These are phyloP conservation scores for Maudiozyma humilis DNA, from an alignment of 1,139 yeast genomes.

Conservation along the genomic window DNA sequence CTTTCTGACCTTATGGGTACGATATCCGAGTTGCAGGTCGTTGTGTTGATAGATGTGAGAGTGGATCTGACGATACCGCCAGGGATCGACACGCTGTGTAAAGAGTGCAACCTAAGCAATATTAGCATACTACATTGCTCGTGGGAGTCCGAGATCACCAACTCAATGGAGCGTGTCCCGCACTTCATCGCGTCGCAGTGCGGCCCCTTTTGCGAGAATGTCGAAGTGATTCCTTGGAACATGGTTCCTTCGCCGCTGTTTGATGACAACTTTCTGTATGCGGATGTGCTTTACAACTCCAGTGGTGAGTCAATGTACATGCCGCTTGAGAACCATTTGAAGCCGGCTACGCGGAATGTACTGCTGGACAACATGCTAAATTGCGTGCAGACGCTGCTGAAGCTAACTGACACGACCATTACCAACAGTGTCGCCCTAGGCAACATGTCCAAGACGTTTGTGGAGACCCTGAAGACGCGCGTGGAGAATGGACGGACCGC, in stretches of 20 bases:
- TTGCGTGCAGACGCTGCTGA: conserved; percentile 18
- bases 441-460: conserved; percentile 17
- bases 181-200: conserved; percentile 22
- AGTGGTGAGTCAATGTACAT: conserved; percentile 21
- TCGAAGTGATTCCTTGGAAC: conserved; percentile 18
- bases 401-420: conserved; percentile 19
- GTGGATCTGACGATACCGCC: conserved; percentile 18
- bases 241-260: conserved; percentile 21
- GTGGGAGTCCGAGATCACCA: conserved; percentile 19
- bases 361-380: conserved; percentile 24
- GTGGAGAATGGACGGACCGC: conserved; percentile 10
- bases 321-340: conserved; percentile 19
- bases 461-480: conserved; percentile 17
- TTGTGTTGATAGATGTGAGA: conserved; percentile 25
- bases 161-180: conserved; percentile 13
- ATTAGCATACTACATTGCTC: conserved; percentile 18
- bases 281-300: conserved; percentile 18
- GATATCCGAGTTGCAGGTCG: conserved; percentile 13
- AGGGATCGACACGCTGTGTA: conserved; percentile 9
- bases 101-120: conserved; percentile 3
- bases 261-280: conserved; percentile 23
- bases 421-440: conserved; percentile 26
- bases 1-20: conserved; percentile 12
- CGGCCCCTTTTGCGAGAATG: neutral
- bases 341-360: conserved; percentile 22